Evolutionary conservation across 257 asterid genomes (phyloP).

Genomic region (Fraxinus quadrangulata): DNA sequence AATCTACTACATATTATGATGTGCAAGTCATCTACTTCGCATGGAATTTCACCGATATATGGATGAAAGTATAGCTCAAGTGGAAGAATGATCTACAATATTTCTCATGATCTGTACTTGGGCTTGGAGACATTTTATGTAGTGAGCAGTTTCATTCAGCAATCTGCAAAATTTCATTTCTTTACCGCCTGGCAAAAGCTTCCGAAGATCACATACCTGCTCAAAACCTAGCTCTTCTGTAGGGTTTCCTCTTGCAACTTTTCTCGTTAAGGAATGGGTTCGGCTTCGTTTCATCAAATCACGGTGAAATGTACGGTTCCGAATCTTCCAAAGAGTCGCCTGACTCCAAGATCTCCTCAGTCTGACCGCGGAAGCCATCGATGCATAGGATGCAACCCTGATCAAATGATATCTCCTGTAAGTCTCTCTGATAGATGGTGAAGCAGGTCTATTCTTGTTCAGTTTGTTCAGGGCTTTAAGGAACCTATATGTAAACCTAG

Average conservation of each 20-base stretch:
- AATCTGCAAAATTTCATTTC: constrained; percentile 52
- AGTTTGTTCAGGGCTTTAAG: constrained; percentile 52
- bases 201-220: constrained; percentile 40
- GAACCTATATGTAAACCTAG: constrained; percentile 51
- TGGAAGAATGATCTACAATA: constrained; percentile 45
- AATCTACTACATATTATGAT: no score
- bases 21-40: neutral
- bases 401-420: constrained; percentile 37
- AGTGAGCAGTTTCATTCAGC: constrained; percentile 72
- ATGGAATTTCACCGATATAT: no score
- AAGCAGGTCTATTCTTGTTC: constrained; percentile 17
- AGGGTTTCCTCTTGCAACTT: constrained; percentile 35
- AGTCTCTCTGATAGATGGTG: constrained; percentile 14
- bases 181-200: constrained; percentile 69
- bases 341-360: constrained; percentile 67
- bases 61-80: constrained; percentile 17
- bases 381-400: constrained; percentile 59
- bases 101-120: constrained; percentile 78
- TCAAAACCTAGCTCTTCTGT: constrained; percentile 28
- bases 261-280: constrained; percentile 2
- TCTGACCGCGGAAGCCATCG: constrained; percentile 77
- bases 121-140: constrained; percentile 62
- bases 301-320: constrained; percentile 28
- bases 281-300: constrained; percentile 7
- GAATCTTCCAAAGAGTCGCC: constrained; percentile 53